Conservation (phyloP, 176 grass and related monocot species). For the Paspalum notatum region DNA sequence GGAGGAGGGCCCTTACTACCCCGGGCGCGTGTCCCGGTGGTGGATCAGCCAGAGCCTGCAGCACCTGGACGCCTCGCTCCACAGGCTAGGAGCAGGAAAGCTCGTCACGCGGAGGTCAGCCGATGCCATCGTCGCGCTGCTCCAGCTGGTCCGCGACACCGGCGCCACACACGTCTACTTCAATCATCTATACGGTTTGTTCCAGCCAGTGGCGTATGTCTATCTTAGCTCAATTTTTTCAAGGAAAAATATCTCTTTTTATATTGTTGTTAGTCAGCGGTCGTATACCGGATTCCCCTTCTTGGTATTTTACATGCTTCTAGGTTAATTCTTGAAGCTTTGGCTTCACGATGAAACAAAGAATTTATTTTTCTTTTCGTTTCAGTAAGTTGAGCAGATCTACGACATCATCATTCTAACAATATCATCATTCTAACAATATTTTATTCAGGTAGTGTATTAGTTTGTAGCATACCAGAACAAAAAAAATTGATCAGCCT, state of each 20-base stretch:
- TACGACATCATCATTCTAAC: not conserved
- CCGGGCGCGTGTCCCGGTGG: conserved; percentile 84
- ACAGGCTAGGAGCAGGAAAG: conserved; percentile 63
- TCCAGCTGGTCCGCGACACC: conserved; percentile 69
- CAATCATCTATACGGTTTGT: conserved; percentile 91
- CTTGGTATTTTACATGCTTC: conserved; percentile 5
- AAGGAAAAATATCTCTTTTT: not conserved
- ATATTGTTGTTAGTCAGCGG: conserved; percentile 2
- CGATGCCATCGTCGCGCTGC: conserved; percentile 65
- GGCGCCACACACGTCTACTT: conserved; percentile 89
- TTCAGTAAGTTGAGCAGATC: conserved; percentile 36
- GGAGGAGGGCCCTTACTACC: conserved; percentile 76
- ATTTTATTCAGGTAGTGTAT: not conserved
- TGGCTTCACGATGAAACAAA: conserved; percentile 26
- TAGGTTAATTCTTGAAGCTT: conserved; percentile 12
- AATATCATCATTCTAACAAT: not conserved
- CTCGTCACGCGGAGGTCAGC: conserved; percentile 69
- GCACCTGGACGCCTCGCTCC: conserved; percentile 80
- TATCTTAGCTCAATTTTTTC: conserved; percentile 23
- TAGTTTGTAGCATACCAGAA: not conserved
- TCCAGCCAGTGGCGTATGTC: not conserved
- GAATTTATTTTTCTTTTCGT: conserved; percentile 10
- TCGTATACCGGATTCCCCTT: not conserved
- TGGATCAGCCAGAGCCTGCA: conserved; percentile 81
- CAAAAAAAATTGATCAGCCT: too few species aligned